Conservation (phyloP, 148 eudicot genomes). For the Fagopyrum tataricum region DNA sequence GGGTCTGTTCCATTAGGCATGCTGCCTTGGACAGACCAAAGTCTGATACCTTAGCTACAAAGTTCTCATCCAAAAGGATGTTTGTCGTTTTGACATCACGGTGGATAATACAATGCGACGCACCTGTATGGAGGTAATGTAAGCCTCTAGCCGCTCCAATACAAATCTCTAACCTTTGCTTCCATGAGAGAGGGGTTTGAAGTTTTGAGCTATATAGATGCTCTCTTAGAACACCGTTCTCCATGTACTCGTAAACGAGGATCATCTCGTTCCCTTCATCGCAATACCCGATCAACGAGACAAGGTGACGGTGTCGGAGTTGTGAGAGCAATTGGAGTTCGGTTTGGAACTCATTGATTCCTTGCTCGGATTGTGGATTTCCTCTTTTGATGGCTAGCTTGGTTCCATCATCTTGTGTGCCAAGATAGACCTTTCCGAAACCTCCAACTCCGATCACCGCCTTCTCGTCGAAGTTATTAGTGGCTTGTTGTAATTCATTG, state of each 20-base stretch:
- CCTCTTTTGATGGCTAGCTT: conserved; percentile 53
- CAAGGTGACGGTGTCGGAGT: conserved; percentile 55
- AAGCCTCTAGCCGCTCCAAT: conserved; percentile 58
- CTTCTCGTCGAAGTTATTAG: conserved; percentile 40
- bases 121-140: conserved; percentile 71
- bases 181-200: conserved; percentile 43
- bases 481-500: conserved; percentile 39
- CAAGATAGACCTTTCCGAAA: conserved; percentile 54
- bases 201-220: conserved; percentile 41
- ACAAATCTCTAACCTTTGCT: conserved; percentile 58
- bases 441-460: conserved; percentile 56
- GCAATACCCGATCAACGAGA: conserved; percentile 58
- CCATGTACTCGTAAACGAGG: conserved; percentile 59
- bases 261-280: conserved; percentile 54
- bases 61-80: conserved; percentile 49
- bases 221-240: conserved; percentile 57
- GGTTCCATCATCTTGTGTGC: conserved; percentile 42
- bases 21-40: conserved; percentile 59
- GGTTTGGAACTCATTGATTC: conserved; percentile 54
- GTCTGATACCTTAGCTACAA: conserved; percentile 61
- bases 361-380: conserved; percentile 55
- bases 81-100: conserved; percentile 66
- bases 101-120: conserved; percentile 59
- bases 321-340: conserved; percentile 63
- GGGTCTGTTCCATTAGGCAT: conserved; percentile 48